Evolutionary conservation across 129 eudicot genomes (phyloP), one percentile per base, ranked within the genome.

Genomic region (Scalesia atractyloides): DNA sequence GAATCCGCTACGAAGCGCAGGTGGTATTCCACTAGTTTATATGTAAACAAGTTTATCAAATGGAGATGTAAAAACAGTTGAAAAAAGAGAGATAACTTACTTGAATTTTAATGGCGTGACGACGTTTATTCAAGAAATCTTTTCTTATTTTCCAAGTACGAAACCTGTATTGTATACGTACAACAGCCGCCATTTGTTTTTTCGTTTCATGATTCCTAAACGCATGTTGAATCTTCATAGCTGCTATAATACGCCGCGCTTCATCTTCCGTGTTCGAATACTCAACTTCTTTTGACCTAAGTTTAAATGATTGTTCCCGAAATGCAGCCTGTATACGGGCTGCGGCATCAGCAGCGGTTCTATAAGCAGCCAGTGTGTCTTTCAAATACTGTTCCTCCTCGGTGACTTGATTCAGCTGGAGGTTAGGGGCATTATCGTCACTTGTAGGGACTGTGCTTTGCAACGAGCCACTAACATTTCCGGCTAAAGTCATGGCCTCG

Each of bases 271-370:
- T 82, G 76, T 81, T 91, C 15, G 82, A 75, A 19, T 44, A 61
- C 66, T 86, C 82, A 37, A 91, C 80, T 51, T 80, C 91, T 50
- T 81, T 80, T 15, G 87, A 78, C 77, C 72, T 77, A 56, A 84
- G 78, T 80, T 91, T 86, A 58, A 90, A 77, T 0, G 97, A 79
- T 6, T 85, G 91, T 61, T 86, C 99, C 56, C 99, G 83, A 73
- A 90, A 88, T 5, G 99, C 99, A 70, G 96, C 82, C 79, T 95
- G 99, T 69, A 95, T 95, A 26, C 99, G 94, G 14, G 99, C 96
- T 58, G 99, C 99, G 17, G 97, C 99, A 83, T 91, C 99, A 66
- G 99, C 99, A 26, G 99, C 99, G 0, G 96, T 95, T 41, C 97
- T 76, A 81, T 90, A 95, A 81, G 99, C 99, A 26, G 99, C 81